A percentile compares a stretch with the other conserved stretches of the same genome.
These are phyloP conservation scores for Paraurostyla sp. DNA, from an alignment of 73 alveolate species.

Conservation along the genomic window DNA sequence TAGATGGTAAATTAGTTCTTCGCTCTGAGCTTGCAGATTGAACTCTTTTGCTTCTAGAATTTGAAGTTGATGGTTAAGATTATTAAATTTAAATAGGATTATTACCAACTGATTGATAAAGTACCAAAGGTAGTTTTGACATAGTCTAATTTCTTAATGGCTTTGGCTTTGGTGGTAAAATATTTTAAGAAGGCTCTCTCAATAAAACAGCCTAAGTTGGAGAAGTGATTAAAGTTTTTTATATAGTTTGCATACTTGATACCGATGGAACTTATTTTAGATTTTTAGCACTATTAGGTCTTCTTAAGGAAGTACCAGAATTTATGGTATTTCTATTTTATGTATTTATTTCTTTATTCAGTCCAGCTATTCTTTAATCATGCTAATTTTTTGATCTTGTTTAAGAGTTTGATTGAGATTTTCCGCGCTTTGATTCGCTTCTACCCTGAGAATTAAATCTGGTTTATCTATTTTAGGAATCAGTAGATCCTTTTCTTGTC, in stretches of 20 bases:
- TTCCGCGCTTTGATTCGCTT: conserved; percentile 22
- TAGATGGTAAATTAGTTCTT: neutral
- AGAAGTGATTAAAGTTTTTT: neutral
- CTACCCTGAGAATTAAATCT: conserved; percentile 42
- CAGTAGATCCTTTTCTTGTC: conserved; percentile 36
- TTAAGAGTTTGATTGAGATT: neutral
- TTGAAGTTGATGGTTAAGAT: conserved; percentile 2
- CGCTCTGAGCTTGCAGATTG: conserved; percentile 20
- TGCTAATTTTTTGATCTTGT: conserved; percentile 6
- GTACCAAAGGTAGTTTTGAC: neutral
- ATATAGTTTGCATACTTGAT: neutral
- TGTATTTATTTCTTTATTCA: neutral
- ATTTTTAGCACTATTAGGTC: conserved; percentile 42
- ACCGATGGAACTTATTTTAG: neutral
- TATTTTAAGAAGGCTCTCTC: conserved; percentile 9
- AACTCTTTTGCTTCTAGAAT: conserved; percentile 35
- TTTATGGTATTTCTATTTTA: neutral
- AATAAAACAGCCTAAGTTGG: conserved; percentile 3
- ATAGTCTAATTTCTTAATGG: conserved; percentile 7
- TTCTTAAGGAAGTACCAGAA: neutral
- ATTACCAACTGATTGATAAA: conserved; percentile 21
- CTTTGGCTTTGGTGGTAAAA: conserved; percentile 31
- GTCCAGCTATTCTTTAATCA: conserved; percentile 33
- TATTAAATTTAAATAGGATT: neutral
- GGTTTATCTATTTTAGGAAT: conserved; percentile 6